Evolutionary conservation across 129 eudicot species (phyloP).

Genomic region (Centella asiatica): DNA sequence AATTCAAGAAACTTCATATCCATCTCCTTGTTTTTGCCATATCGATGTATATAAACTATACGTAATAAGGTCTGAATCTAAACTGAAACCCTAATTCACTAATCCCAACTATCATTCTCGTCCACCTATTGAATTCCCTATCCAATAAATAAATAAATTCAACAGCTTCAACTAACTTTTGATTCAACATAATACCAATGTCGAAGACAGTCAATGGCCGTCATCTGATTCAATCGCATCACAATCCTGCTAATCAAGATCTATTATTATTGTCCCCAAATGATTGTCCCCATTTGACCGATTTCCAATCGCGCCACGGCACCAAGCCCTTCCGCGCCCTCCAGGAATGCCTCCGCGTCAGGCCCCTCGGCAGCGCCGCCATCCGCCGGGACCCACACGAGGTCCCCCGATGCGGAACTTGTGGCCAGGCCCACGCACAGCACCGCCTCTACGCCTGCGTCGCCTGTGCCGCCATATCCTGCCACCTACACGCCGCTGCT

Average conservation of each 20-base stretch:
- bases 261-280: conserved; percentile 15
- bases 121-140: too few species aligned
- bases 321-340: conserved; percentile 38
- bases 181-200: too few species aligned
- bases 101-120: too few species aligned
- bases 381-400: conserved; percentile 27
- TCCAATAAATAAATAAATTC: too few species aligned
- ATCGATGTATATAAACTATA: too few species aligned
- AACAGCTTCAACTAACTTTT: too few species aligned
- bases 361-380: conserved; percentile 55
- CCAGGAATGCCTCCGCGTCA: conserved; percentile 33
- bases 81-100: too few species aligned
- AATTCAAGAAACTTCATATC: too few species aligned
- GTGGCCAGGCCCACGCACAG: conserved; percentile 21
- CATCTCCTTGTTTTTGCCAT: too few species aligned
- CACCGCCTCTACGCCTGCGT: conserved; percentile 49
- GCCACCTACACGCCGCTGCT: conserved; percentile 47
- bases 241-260: background rate
- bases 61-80: too few species aligned
- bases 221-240: conserved; percentile 5
- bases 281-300: conserved; percentile 33
- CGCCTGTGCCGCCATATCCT: conserved; percentile 39
- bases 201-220: conserved; percentile 12
- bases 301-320: conserved; percentile 43
- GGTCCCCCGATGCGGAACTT: conserved; percentile 29